Percentiles rank a stretch among this genome's conserved stretches.
phyloP scores from a whole-genome alignment of 495 filamentous ascomycete genomes.

The Penicillium ochrochloron region DNA sequence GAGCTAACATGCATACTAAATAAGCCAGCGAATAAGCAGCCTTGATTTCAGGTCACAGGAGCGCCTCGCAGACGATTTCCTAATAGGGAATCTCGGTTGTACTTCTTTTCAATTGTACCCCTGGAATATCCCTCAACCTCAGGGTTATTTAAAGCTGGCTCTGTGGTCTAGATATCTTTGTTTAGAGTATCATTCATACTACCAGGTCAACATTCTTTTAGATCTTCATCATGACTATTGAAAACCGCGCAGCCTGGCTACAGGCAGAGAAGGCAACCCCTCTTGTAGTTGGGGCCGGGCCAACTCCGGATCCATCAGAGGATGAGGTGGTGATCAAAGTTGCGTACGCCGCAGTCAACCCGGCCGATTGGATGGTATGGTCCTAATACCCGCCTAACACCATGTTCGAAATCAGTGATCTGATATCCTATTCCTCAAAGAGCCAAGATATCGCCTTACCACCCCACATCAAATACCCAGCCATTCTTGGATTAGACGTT shows the following conservation, averaged over 20 bases:
- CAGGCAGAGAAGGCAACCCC: slow-evolving; percentile 8
- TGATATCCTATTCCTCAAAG: background rate
- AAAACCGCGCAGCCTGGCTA: background rate
- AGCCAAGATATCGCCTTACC: background rate
- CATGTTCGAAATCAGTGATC: background rate
- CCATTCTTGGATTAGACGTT: slow-evolving; percentile 45
- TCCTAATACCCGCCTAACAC: background rate
- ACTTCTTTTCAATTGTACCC: background rate
- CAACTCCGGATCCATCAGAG: slow-evolving; percentile 20
- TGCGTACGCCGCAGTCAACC: slow-evolving; percentile 26
- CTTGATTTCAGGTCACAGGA: background rate
- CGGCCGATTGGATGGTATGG: slow-evolving; percentile 26
- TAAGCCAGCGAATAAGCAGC: background rate
- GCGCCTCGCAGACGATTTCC: background rate
- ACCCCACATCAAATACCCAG: slow-evolving; percentile 15
- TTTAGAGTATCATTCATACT: background rate
- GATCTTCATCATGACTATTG: background rate
- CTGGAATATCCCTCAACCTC: background rate
- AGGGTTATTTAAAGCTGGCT: background rate
- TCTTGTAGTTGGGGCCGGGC: slow-evolving; percentile 19
- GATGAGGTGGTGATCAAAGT: slow-evolving; percentile 32
- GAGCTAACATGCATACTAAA: background rate
- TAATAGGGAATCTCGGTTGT: background rate
- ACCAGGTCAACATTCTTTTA: background rate
- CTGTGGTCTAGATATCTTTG: background rate